These are phyloP conservation scores for Lentinus tigrinus DNA, from an alignment of 768 basidiomycete genomes.

Conservation along the genomic window DNA sequence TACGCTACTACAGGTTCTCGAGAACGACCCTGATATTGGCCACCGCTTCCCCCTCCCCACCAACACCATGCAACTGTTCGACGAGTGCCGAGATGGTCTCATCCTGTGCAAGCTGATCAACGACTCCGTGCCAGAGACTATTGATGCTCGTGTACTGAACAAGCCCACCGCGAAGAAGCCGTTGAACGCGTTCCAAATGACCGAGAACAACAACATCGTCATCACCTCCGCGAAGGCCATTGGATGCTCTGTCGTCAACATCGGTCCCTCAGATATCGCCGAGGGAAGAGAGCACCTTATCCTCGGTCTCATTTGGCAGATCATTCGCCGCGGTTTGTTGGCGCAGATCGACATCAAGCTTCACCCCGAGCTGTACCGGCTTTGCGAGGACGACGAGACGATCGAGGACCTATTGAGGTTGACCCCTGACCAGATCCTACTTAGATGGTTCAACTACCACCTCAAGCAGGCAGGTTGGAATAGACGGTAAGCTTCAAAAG, in stretches of 20 bases:
- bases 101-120: slow-evolving; percentile 98
- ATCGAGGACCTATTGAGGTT: slow-evolving; percentile 91
- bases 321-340: slow-evolving; percentile 91
- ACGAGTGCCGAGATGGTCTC: slow-evolving; percentile 93
- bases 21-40: slow-evolving; percentile 84
- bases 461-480: slow-evolving; percentile 94
- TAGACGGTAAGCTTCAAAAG: slow-evolving; percentile 54
- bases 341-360: slow-evolving; percentile 97
- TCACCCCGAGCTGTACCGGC: slow-evolving; percentile 93
- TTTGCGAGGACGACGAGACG: slow-evolving; percentile 97
- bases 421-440: slow-evolving; percentile 94
- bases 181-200: slow-evolving; percentile 97
- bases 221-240: slow-evolving; percentile 98
- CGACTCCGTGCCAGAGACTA: slow-evolving; percentile 98
- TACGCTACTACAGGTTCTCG: slow-evolving; percentile 68
- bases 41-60: slow-evolving; percentile 88
- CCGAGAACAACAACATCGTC: slow-evolving; percentile 99
- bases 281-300: slow-evolving; percentile 96
- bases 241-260: slow-evolving; percentile 98
- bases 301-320: slow-evolving; percentile 97
- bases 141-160: slow-evolving; percentile 97
- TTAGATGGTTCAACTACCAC: slow-evolving; percentile 99
- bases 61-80: slow-evolving; percentile 97
- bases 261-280: slow-evolving; percentile 88
- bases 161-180: slow-evolving; percentile 77